Conservation (phyloP, 2,329 filamentous ascomycete species). For the Ampelomyces quisqualis region DNA sequence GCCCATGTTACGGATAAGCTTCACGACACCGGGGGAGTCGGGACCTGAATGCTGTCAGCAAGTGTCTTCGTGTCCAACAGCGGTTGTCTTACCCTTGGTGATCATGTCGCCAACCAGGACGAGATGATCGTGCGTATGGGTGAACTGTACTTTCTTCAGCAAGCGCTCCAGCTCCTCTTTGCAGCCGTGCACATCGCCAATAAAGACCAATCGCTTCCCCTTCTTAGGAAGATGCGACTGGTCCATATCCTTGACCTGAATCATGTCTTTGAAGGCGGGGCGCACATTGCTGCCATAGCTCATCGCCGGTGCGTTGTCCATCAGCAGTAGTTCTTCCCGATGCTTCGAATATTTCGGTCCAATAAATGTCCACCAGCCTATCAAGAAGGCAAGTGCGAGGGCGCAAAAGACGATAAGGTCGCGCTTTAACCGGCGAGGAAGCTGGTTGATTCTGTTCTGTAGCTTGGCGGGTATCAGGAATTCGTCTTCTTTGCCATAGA, state of each 20-base stretch:
- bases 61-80: no score
- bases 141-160: slow-evolving; percentile 66
- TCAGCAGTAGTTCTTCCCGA: slow-evolving; percentile 36
- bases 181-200: slow-evolving; percentile 94
- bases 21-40: slow-evolving; percentile 74
- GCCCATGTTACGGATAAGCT: slow-evolving; percentile 68
- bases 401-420: slow-evolving; percentile 36
- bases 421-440: slow-evolving; percentile 41
- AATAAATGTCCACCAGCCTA: slow-evolving; percentile 42
- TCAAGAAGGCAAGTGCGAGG: slow-evolving; percentile 31
- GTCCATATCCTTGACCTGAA: slow-evolving; percentile 54
- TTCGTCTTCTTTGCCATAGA: slow-evolving; percentile 41
- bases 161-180: slow-evolving; percentile 61
- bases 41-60: slow-evolving; percentile 53
- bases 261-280: slow-evolving; percentile 53
- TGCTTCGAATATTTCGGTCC: slow-evolving; percentile 41
- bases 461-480: slow-evolving; percentile 37
- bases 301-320: slow-evolving; percentile 31
- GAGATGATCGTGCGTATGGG: slow-evolving; percentile 55
- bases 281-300: slow-evolving; percentile 51
- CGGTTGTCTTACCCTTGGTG: slow-evolving; percentile 60
- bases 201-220: slow-evolving; percentile 67
- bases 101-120: slow-evolving; percentile 52
- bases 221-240: slow-evolving; percentile 48
- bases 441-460: slow-evolving; percentile 31